Evolutionary conservation across 371 early-diverging fungal genomes (phyloP).

Genomic region (Mortierella sp.): DNA sequence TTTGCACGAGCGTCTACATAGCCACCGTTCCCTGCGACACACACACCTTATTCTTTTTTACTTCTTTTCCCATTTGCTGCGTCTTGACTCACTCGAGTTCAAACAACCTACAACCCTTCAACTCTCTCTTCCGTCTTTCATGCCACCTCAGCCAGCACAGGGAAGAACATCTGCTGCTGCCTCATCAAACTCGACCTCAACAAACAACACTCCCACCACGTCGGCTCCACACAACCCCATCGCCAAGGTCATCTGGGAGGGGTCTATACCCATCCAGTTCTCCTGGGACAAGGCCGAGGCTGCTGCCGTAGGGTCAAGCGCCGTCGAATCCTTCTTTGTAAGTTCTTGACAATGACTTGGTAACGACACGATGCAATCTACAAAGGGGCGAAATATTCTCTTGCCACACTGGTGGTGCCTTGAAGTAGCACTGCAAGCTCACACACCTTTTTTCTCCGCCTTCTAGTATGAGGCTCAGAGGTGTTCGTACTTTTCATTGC

Average conservation of each 20-base stretch:
- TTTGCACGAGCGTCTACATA: neutral
- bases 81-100: neutral
- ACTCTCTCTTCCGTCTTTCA: conserved; percentile 11
- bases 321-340: conserved; percentile 68
- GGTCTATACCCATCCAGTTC: conserved; percentile 70
- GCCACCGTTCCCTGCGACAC: neutral
- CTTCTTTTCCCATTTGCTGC: conserved; percentile 6
- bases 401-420: neutral
- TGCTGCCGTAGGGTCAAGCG: conserved; percentile 50
- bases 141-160: conserved; percentile 51
- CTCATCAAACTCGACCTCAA: conserved; percentile 26
- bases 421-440: neutral
- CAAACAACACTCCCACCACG: conserved; percentile 22
- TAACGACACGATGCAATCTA: neutral
- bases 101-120: neutral
- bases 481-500: conserved; percentile 74
- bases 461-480: conserved; percentile 69
- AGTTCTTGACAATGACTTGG: conserved; percentile 14
- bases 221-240: conserved; percentile 46
- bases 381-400: neutral
- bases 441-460: neutral
- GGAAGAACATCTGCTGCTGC: conserved; percentile 47
- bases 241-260: conserved; percentile 67
- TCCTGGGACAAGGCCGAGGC: conserved; percentile 60
- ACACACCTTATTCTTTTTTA: conserved; percentile 4